Conservation (phyloP, 2,329 filamentous ascomycete genomes). For the Aureobasidium sp. region DNA sequence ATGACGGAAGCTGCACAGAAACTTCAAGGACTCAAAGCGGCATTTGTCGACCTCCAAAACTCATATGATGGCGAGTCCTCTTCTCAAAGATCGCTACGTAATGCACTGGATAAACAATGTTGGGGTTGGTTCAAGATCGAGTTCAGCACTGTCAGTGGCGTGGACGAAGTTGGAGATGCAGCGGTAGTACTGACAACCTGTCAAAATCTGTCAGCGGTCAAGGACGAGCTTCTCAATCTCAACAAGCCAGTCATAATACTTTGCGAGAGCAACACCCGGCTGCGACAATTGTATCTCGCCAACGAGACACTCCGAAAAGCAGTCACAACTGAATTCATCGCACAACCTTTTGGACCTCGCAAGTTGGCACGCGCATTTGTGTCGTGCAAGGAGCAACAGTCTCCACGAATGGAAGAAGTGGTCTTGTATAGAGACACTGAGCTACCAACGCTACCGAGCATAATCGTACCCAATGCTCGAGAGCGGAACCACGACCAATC, state of each 20-base stretch:
- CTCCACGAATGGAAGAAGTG: background rate
- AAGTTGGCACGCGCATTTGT: constrained; percentile 8
- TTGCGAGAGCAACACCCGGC: constrained; percentile 16
- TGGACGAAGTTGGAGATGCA: background rate
- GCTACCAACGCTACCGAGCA: background rate
- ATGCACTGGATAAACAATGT: background rate
- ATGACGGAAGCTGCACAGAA: background rate
- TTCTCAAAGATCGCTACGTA: background rate
- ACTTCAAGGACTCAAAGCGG: background rate
- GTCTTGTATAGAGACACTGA: background rate
- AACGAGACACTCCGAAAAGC: background rate
- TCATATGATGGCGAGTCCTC: background rate
- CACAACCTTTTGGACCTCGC: constrained; percentile 15
- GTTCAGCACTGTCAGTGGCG: background rate
- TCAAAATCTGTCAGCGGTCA: background rate
- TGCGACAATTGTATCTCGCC: background rate
- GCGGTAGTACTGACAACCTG: background rate
- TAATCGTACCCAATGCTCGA: background rate
- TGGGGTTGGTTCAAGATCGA: constrained; percentile 10
- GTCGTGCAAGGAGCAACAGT: background rate
- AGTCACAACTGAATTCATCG: constrained; percentile 1
- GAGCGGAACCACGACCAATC: background rate
- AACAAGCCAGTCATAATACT: constrained; percentile 10
- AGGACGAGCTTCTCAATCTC: background rate
- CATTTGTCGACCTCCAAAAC: background rate